Base-by-base conservation (phyloP, 306 rosid genomes). In the Malus fusca region DNA sequence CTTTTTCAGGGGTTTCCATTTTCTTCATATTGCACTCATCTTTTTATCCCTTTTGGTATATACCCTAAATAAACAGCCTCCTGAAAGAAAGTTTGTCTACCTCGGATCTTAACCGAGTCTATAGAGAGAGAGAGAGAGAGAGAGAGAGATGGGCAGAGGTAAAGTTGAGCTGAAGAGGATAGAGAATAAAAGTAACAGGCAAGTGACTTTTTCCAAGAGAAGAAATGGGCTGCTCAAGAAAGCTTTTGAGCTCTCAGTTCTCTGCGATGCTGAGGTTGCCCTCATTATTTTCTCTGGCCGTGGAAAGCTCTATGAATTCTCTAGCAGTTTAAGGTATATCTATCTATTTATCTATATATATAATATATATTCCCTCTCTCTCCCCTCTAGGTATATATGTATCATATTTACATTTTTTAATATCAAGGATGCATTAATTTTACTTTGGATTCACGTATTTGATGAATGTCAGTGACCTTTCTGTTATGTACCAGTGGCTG, bases 161-260 rank as follows among this genome's bases (percentile, higher is more conserved):
- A 90, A 84, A 68, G 97, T 93, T 60, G 98, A 90, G 73, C 81
- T 93, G 77, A 93, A 93, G 92, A 90, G 98, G 72, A 93, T 93
- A 86, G 98, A 93, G 86, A 93, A 90, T 91, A 90, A 93, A 89
- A 88, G 90, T 63, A 92, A 93, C 81, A 90, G 98, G 91, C 98
- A 93, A 42, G 98, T 93, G 21, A 89, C 96, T 37, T 93, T 90
- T 87, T 91, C 98, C 4, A 93, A 90, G 91, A 88, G 98, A 51
- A 90, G 98, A 85, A 93, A 93, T 88, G 98, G 98, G 9, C 40
- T 93, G 61, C 92, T 93, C 79, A 93, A 93, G 85, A 93, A 93
- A 78, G 97, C 98, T 66, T 89, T 87, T 79, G 98, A 93, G 81
- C 98, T 93, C 79, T 89, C 97, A 3, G 82, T 90, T 22, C 98